A percentile compares a stretch with the other conserved stretches of the same genome.
These are phyloP conservation scores for Candida takata DNA, from an alignment of 805 yeast genomes.

Conservation along the genomic window DNA sequence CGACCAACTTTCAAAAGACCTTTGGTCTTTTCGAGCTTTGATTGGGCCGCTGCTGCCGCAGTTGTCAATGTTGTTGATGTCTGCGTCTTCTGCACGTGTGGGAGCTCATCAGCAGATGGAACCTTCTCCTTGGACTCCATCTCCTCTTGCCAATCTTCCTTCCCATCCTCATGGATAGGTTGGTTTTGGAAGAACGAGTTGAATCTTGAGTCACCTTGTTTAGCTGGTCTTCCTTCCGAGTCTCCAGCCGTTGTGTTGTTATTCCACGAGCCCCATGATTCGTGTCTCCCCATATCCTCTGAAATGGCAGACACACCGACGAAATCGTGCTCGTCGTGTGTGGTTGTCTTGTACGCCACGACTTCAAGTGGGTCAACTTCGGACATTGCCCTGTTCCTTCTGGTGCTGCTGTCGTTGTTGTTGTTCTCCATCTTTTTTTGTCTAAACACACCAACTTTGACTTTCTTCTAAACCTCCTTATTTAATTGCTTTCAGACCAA, in stretches of 20 bases:
- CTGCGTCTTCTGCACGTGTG: slow-evolving; percentile 1
- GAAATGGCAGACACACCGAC: slow-evolving; percentile 7
- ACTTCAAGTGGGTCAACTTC: slow-evolving; percentile 10
- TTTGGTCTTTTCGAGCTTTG: slow-evolving; percentile 9
- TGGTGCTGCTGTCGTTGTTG: background rate
- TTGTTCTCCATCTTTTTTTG: too few species aligned
- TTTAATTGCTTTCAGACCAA: too few species aligned
- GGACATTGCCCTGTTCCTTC: background rate
- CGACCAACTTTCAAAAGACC: slow-evolving; percentile 9
- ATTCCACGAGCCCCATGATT: slow-evolving; percentile 2
- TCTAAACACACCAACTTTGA: too few species aligned
- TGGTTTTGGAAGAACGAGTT: too few species aligned
- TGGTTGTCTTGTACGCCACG: slow-evolving; percentile 6
- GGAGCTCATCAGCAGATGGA: too few species aligned
- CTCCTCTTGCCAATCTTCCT: too few species aligned
- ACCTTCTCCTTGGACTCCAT: too few species aligned
- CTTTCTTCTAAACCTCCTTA: too few species aligned
- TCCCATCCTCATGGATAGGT: too few species aligned
- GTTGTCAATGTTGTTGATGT: slow-evolving; percentile 11
- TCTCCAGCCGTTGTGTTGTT: background rate
- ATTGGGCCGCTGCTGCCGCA: too few species aligned
- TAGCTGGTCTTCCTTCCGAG: background rate
- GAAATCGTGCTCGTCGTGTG: slow-evolving; percentile 10
- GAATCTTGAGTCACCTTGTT: too few species aligned
- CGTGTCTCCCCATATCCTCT: slow-evolving; percentile 6